These are phyloP conservation scores for Exserohilum rostratum DNA, from an alignment of 2,329 filamentous ascomycete genomes.

Conservation along the genomic window DNA sequence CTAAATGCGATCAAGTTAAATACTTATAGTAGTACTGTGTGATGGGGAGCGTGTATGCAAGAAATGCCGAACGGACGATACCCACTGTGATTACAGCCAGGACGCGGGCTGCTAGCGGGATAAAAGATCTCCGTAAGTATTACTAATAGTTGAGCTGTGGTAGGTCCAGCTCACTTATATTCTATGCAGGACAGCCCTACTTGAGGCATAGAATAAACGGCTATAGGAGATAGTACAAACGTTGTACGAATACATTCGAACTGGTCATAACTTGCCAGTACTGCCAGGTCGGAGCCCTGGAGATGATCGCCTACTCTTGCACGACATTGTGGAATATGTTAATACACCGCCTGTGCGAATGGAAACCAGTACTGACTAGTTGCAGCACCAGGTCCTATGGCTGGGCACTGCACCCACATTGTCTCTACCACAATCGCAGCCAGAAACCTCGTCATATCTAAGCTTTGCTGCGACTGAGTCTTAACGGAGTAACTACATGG, in stretches of 20 bases:
- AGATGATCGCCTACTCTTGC: background rate
- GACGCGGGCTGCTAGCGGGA: background rate
- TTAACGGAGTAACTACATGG: background rate
- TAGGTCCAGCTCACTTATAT: background rate
- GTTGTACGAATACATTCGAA: background rate
- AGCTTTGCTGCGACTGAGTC: background rate
- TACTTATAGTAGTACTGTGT: slow-evolving; percentile 1
- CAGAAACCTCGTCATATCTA: background rate
- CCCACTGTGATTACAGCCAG: background rate
- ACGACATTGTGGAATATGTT: background rate
- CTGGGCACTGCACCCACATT: background rate
- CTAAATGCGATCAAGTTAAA: background rate
- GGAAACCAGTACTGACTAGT: background rate
- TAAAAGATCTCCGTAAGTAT: background rate
- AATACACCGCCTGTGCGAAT: background rate
- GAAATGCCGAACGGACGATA: background rate
- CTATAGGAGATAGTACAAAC: background rate
- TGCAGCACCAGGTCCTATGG: background rate
- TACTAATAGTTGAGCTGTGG: background rate
- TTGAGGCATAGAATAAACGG: slow-evolving; percentile 1
- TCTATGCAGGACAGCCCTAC: slow-evolving; percentile 1
- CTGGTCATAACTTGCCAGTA: background rate
- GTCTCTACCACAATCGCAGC: background rate
- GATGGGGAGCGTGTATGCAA: background rate
- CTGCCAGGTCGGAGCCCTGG: background rate